Evolutionary conservation across 2,329 filamentous ascomycete species (phyloP), one percentile per base, ranked within the genome.

Genomic region (Aureobasidium vineae): DNA sequence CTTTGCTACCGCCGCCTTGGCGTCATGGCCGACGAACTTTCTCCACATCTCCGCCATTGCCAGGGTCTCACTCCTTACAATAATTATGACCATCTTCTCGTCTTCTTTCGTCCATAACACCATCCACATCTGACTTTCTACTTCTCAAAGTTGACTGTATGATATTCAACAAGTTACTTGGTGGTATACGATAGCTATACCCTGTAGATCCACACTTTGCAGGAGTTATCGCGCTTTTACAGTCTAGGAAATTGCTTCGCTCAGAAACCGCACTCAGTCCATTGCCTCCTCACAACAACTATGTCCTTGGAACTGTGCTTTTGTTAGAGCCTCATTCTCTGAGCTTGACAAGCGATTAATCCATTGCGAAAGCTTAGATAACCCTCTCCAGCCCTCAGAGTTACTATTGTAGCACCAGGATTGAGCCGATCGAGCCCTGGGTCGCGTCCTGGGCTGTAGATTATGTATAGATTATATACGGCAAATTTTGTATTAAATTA

Each of bases 1-100:
- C 49, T 52, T 50, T 52, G 15, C 36, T 40, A 26, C 59, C 38
- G 31, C 45, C 16, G 59, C 41, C 59, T 52, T 52, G 59, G 59
- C 59, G 59, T 47, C 41, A 31, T 61, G 15, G 13, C 47, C 40
- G 56, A 33, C 8, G 23, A 57, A 26, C 23, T 45, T 36, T 43
- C 38, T 33, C 56, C 38, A 59, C 33, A 19, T 45, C 40, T 59
- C 26, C 40, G 31, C 43, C n/a, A 28, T 50, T 23, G 57, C 8
- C 57, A 61, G 57, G 57, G 57, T 61, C 28, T 21, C 16, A 7
- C 45, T 15, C 23, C 0, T 41, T 31, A 6, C 59, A 50, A 13
- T 5, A 15, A 36, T 50, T 45, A 36, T 1, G 45, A 26, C 40
- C 40, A 49, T 49, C 41, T 38, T 47, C 49, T 61, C 26, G 13